Evolutionary conservation across 352 stramenopile species (phyloP).

Genomic region (Phytophthora citricola): DNA sequence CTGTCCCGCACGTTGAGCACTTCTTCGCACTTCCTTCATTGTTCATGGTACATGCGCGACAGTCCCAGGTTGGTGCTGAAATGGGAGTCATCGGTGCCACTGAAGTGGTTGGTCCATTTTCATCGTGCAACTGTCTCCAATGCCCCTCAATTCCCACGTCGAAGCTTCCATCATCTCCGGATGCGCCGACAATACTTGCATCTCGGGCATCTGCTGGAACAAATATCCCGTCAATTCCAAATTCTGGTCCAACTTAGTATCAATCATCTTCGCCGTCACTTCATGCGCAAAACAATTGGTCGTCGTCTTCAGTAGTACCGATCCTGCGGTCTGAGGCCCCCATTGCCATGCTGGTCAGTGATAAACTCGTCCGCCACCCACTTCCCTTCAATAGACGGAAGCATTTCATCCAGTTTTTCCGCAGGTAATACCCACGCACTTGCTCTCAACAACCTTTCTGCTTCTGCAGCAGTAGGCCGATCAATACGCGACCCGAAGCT

Average conservation of each 20-base stretch:
- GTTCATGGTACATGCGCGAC: slow-evolving; percentile 77
- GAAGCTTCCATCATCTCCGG: slow-evolving; percentile 30
- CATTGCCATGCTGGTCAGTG: slow-evolving; percentile 54
- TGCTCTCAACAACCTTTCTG: slow-evolving; percentile 54
- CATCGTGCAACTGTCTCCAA: slow-evolving; percentile 72
- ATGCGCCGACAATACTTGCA: slow-evolving; percentile 51
- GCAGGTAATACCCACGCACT: slow-evolving; percentile 69
- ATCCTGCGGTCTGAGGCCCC: slow-evolving; percentile 67
- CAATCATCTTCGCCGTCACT: slow-evolving; percentile 61
- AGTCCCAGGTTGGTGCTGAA: slow-evolving; percentile 60
- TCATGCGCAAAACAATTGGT: slow-evolving; percentile 70
- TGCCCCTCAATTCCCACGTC: slow-evolving; percentile 74
- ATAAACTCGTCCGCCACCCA: slow-evolving; percentile 83
- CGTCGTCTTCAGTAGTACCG: slow-evolving; percentile 64
- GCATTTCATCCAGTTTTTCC: slow-evolving; percentile 44
- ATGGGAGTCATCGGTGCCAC: slow-evolving; percentile 29
- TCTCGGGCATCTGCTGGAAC: slow-evolving; percentile 59
- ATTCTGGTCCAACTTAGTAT: slow-evolving; percentile 40
- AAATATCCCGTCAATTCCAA: slow-evolving; percentile 71
- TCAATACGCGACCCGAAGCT: slow-evolving; percentile 42
- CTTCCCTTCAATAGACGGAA: slow-evolving; percentile 79
- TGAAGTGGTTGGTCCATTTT: slow-evolving; percentile 16
- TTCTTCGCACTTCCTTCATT: slow-evolving; percentile 68
- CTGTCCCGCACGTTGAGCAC: slow-evolving; percentile 78
- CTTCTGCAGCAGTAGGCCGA: slow-evolving; percentile 47